These are phyloP conservation scores for Collariella sp. DNA, from an alignment of 495 filamentous ascomycete species.

Conservation along the genomic window DNA sequence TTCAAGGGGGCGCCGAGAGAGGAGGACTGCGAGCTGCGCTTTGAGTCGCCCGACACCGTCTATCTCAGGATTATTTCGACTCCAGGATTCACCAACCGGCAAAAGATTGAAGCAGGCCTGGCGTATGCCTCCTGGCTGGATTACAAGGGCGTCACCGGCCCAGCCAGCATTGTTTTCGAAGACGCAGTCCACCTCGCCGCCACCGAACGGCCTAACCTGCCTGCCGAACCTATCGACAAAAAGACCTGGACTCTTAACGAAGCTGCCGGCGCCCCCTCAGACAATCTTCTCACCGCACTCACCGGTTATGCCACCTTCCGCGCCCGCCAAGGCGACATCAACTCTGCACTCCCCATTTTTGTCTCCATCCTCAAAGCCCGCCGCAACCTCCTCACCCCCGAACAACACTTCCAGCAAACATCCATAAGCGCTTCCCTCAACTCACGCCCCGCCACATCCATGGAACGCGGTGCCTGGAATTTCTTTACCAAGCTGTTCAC, in stretches of 20 bases:
- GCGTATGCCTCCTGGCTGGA: constrained; percentile 77
- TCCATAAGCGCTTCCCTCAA: neutral
- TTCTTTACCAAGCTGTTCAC: constrained; percentile 35
- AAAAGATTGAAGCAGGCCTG: constrained; percentile 69
- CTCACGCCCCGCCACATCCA: constrained; percentile 11
- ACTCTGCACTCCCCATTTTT: constrained; percentile 70
- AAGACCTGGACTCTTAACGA: constrained; percentile 53
- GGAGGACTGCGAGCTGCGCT: constrained; percentile 59
- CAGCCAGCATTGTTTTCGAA: constrained; percentile 23
- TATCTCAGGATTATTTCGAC: constrained; percentile 75
- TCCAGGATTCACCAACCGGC: constrained; percentile 60
- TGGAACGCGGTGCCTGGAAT: constrained; percentile 13
- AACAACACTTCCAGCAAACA: neutral
- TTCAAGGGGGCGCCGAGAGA: constrained; percentile 52
- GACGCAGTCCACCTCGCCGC: constrained; percentile 24
- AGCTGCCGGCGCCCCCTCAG: constrained; percentile 45
- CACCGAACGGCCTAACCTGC: constrained; percentile 20
- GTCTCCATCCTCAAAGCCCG: constrained; percentile 75
- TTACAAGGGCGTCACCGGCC: constrained; percentile 51
- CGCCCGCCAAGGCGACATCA: constrained; percentile 54
- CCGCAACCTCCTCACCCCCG: constrained; percentile 29
- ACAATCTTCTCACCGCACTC: constrained; percentile 62
- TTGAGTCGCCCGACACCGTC: constrained; percentile 54
- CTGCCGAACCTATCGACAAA: constrained; percentile 46
- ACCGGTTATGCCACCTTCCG: constrained; percentile 71